These are phyloP conservation scores for Phoenix roebelenii DNA, from an alignment of 176 grass and related monocot species.

Conservation along the genomic window DNA sequence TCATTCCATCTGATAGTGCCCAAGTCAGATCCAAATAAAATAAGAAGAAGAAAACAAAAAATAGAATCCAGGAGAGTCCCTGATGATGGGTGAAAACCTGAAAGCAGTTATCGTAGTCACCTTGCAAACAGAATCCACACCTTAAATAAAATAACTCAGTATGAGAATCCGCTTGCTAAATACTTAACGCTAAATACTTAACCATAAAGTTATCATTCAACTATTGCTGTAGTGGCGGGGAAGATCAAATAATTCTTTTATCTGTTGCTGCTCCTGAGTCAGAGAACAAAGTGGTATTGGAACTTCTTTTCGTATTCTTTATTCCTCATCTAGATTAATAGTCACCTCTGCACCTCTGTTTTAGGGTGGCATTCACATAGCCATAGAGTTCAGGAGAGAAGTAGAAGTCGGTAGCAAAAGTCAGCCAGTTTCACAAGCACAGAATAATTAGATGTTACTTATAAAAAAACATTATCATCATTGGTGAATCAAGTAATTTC, in stretches of 20 bases:
- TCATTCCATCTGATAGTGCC: background rate
- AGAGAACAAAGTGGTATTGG: background rate
- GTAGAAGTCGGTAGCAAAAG: background rate
- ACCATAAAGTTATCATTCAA: too few species aligned
- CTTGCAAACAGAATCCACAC: background rate
- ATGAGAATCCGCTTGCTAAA: too few species aligned
- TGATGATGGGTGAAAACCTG: background rate
- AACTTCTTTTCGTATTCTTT: background rate
- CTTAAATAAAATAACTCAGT: background rate
- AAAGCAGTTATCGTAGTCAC: background rate
- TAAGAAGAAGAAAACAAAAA: background rate
- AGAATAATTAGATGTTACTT: too few species aligned
- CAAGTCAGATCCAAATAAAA: too few species aligned
- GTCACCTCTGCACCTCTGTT: background rate
- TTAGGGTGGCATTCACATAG: background rate
- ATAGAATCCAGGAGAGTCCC: slow-evolving; percentile 1
- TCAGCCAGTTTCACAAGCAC: background rate
- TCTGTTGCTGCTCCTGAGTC: background rate
- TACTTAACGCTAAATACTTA: too few species aligned
- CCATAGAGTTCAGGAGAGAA: background rate
- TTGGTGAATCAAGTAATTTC: too few species aligned
- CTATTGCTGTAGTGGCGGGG: too few species aligned
- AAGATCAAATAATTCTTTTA: background rate
- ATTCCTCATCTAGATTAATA: background rate
- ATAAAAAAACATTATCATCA: too few species aligned